phyloP scores from a whole-genome alignment of 352 stramenopile species.

The Globisporangium paroecandrum region DNA sequence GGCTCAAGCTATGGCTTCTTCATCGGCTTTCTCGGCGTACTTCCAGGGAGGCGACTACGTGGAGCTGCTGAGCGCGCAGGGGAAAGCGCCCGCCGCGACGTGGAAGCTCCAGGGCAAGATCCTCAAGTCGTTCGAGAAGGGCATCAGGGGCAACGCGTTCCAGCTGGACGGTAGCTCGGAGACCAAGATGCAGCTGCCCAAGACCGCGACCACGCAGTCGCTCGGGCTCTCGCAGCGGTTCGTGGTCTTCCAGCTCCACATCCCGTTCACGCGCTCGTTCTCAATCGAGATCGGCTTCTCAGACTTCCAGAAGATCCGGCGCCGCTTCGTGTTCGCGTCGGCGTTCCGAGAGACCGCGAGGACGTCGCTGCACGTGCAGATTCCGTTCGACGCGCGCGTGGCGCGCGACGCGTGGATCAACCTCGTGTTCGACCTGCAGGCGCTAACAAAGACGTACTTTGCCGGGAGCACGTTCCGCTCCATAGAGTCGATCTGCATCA shows the following conservation, averaged over 20 bases:
- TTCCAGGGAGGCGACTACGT: conserved; percentile 82
- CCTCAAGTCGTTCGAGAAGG: conserved; percentile 76
- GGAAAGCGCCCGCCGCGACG: conserved; percentile 55
- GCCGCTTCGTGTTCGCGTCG: conserved; percentile 72
- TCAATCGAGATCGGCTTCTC: conserved; percentile 76
- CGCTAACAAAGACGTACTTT: conserved; percentile 59
- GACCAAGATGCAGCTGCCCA: conserved; percentile 82
- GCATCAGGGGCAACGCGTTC: conserved; percentile 74
- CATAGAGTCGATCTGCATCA: conserved; percentile 76
- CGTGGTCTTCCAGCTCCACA: conserved; percentile 57
- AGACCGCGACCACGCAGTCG: conserved; percentile 31
- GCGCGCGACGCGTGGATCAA: conserved; percentile 76
- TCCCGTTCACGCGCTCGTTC: conserved; percentile 66
- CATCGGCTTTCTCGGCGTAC: conserved; percentile 26
- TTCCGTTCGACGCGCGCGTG: conserved; percentile 44
- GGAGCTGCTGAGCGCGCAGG: conserved; percentile 77
- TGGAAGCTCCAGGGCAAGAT: conserved; percentile 83
- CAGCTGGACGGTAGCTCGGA: conserved; percentile 69
- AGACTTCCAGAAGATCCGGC: conserved; percentile 68
- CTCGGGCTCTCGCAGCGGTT: conserved; percentile 75
- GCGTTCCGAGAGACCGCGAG: conserved; percentile 68
- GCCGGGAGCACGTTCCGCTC: conserved; percentile 50
- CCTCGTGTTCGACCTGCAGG: conserved; percentile 70
- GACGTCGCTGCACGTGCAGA: conserved; percentile 64
- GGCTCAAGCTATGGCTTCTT: not conserved